Base-by-base conservation (phyloP, 768 basidiomycete species). In the Nidularia pulvinata region DNA sequence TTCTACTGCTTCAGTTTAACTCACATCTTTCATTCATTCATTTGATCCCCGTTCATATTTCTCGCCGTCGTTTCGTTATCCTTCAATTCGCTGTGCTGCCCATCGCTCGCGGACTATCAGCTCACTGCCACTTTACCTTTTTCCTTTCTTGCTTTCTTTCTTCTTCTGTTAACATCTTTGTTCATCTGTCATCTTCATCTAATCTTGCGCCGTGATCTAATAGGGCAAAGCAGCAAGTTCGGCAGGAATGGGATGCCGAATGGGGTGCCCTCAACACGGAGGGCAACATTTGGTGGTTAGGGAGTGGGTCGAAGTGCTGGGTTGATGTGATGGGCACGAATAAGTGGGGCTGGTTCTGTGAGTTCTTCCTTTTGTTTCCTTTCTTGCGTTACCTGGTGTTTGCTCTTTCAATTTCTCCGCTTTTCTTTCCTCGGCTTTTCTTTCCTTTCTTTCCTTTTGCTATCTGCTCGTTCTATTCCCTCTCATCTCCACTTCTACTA, bases 241-340 rank as follows among this genome's bases (percentile, higher is more conserved):
- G 62, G 43, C 67, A 62, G 35, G 67, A 75, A 44, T 95, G 91
- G 88, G 84, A 93, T 57, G 69, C 71, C 25, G 93, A 95, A 61
- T 98, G 91, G 90, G 95, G 95, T 0, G 69, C 76, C 32, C 73
- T 90, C 1, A 74, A 78, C 6, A 82, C 75, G 33, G 95, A 95
- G 63, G 93, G 89, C 0, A 86, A 94, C 64, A 68, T 95, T 6
- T 98, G 95, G 95, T 92, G 88, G 85, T 69, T 83, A 35, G 95
- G 90, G 30, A 81, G 76, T 57, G 55, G 59, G 45, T 66, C 75
- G 48, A 73, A 69, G 43, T 88, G 86, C 58, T 97, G 94, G 94
- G 79, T 81, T 59, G 81, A 83, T 48, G 86, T 89, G 44, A 96
- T 98, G 93, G 95, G 95, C 7, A 68, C 60, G 34, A 80, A 72